These are phyloP conservation scores for Biscogniauxia sp. DNA, from an alignment of 2,329 filamentous ascomycete species.

Conservation along the genomic window DNA sequence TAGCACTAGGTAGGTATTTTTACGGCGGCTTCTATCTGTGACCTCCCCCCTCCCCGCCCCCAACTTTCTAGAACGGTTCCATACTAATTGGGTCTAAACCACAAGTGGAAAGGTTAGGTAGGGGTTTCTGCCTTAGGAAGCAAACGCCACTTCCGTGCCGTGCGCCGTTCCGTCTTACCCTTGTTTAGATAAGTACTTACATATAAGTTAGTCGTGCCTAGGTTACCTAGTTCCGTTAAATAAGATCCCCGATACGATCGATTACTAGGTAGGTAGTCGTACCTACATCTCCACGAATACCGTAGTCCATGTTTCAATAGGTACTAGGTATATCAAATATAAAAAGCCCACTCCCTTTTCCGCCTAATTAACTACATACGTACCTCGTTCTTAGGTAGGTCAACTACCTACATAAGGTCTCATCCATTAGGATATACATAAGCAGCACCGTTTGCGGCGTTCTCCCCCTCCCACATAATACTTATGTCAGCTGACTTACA, in stretches of 20 bases:
- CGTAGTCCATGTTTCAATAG: too few species aligned
- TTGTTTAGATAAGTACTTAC: not conserved
- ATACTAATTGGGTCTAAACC: constrained; percentile 1
- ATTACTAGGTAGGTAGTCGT: not conserved
- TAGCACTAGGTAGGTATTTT: too few species aligned
- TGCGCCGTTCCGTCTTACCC: constrained; percentile 5
- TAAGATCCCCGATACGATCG: not conserved
- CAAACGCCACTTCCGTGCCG: constrained; percentile 13
- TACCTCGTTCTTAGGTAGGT: too few species aligned
- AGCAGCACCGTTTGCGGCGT: not conserved
- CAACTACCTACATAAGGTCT: too few species aligned
- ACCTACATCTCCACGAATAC: too few species aligned
- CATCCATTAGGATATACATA: too few species aligned
- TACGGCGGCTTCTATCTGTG: not conserved
- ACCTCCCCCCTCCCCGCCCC: not conserved
- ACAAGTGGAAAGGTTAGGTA: constrained; percentile 16
- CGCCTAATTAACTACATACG: too few species aligned
- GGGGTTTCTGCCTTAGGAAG: constrained; percentile 9
- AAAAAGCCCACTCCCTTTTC: too few species aligned
- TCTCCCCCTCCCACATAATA: not conserved
- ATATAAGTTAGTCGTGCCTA: too few species aligned
- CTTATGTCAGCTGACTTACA: not conserved
- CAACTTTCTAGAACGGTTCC: constrained; percentile 1
- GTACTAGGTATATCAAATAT: too few species aligned
- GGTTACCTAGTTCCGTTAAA: not conserved